Base-by-base conservation (phyloP, 179 eudicot species). In the Actinidia polygama region DNA sequence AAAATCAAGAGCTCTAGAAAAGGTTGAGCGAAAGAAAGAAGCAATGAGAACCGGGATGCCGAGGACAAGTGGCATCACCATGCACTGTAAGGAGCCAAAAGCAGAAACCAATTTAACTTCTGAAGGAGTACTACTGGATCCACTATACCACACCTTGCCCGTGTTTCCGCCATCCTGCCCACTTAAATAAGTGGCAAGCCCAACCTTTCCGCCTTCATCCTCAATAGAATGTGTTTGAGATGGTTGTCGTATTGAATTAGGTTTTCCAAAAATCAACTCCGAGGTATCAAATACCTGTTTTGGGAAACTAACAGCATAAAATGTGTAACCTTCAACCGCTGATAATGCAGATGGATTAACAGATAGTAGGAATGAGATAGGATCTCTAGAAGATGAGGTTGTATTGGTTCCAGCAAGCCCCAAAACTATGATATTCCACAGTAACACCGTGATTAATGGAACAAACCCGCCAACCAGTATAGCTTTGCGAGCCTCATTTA, bases 261-360 rank as follows among this genome's bases (percentile, higher is more conserved):
- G 77, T 51, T 21, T 76, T 16, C 72, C 36, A 14, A 75, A 75
- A 14, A 89, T 81, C 86, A 93, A 83, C 83, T 86, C 92, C 67
- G 90, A 78, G 6, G 94, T 93, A 83, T 91, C 96, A 30, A 83
- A 73, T 23, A 90, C 81, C 79, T 93, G 94, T 78, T 93, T 93
- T 0, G 94, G 96, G 72, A 93, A 93, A 83, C 94, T 90, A 58
- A 91, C 91, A 81, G 91, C 90, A 81, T 93, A 91, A 83, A 93
- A 92, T 24, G 95, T 94, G 80, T 91, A 92, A 70, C 91, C 90
- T 83, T 90, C 92, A 83, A 92, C 91, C 71, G 91, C 92, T 76
- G 85, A 36, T 81, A 90, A 84, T 55, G 93, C 94, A 79, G 90
- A 90, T 57, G 95, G 86, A 80, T 86, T 87, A n/a, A 92, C 91